Conservation (phyloP, 2,329 filamentous ascomycete species). For the Curvularia sp. region DNA sequence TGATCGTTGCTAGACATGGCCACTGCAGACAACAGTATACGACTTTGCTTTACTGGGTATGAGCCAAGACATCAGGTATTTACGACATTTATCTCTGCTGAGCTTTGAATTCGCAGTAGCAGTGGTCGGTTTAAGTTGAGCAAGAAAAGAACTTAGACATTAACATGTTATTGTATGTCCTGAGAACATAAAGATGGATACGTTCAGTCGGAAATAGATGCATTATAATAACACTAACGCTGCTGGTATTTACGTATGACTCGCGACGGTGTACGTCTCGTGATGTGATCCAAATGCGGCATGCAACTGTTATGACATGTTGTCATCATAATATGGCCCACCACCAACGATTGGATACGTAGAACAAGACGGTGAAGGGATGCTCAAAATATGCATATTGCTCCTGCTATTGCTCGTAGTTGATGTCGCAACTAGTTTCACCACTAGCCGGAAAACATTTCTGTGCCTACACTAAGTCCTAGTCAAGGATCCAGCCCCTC, state of each 20-base stretch:
- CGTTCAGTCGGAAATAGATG: neutral
- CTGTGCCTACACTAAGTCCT: neutral
- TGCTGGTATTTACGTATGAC: neutral
- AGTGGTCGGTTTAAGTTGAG: neutral
- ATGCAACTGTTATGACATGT: neutral
- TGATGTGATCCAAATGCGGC: neutral
- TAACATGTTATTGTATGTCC: conserved; percentile 62
- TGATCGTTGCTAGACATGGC: neutral
- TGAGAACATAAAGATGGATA: conserved; percentile 50
- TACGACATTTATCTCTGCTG: neutral
- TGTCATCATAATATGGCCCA: neutral
- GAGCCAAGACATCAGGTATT: neutral
- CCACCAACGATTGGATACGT: neutral
- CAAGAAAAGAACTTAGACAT: neutral
- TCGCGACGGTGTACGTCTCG: neutral
- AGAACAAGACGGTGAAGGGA: neutral
- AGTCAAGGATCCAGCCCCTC: neutral
- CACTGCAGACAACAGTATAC: too few relatives aligned
- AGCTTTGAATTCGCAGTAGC: neutral
- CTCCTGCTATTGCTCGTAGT: neutral
- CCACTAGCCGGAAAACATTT: neutral
- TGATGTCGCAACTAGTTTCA: neutral
- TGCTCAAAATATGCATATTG: neutral
- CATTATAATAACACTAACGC: neutral
- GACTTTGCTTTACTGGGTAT: too few relatives aligned